Percentiles rank a stretch among this genome's conserved stretches.
These are phyloP conservation scores for Hypoxylon lienhwacheense DNA, from an alignment of 495 filamentous ascomycete genomes.

Conservation along the genomic window DNA sequence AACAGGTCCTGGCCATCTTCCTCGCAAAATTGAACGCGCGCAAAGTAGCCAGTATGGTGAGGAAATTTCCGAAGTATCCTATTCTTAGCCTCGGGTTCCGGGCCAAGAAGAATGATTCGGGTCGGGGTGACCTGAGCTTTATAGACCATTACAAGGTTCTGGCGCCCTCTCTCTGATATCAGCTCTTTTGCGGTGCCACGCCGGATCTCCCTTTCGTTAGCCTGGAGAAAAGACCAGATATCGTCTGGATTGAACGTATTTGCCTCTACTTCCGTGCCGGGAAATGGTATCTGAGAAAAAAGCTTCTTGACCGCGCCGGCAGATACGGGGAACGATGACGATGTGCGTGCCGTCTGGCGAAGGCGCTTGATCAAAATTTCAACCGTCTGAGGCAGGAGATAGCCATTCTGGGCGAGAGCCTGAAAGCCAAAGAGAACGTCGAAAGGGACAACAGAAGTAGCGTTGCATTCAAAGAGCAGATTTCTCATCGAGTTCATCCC, in stretches of 20 bases:
- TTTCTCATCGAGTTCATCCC: conserved; percentile 20
- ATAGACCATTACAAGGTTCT: conserved; percentile 51
- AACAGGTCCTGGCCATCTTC: conserved; percentile 68
- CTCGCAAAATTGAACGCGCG: conserved; percentile 71
- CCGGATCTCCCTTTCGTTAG: conserved; percentile 43
- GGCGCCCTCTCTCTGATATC: conserved; percentile 22
- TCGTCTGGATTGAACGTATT: conserved; percentile 44
- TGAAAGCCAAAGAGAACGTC: conserved; percentile 53
- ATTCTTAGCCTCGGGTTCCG: conserved; percentile 70
- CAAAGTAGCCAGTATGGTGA: conserved; percentile 63
- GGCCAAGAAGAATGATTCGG: conserved; percentile 68
- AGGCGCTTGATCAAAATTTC: conserved; percentile 40
- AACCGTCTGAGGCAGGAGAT: conserved; percentile 52
- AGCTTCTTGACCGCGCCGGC: conserved; percentile 54
- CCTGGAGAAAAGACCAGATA: conserved; percentile 49
- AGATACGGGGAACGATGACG: conserved; percentile 32
- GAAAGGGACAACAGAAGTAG: conserved; percentile 33
- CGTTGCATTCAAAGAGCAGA: conserved; percentile 17
- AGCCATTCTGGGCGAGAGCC: conserved; percentile 55
- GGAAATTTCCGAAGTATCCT: conserved; percentile 72
- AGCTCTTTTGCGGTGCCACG: conserved; percentile 33
- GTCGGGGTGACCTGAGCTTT: conserved; percentile 68
- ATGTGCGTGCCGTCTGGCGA: not conserved
- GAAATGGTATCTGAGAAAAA: conserved; percentile 50
- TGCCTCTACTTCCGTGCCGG: conserved; percentile 51